Evolutionary conservation across 768 basidiomycete genomes (phyloP), one percentile per base, ranked within the genome.

Genomic region (Coprinopsis marcescibilis): DNA sequence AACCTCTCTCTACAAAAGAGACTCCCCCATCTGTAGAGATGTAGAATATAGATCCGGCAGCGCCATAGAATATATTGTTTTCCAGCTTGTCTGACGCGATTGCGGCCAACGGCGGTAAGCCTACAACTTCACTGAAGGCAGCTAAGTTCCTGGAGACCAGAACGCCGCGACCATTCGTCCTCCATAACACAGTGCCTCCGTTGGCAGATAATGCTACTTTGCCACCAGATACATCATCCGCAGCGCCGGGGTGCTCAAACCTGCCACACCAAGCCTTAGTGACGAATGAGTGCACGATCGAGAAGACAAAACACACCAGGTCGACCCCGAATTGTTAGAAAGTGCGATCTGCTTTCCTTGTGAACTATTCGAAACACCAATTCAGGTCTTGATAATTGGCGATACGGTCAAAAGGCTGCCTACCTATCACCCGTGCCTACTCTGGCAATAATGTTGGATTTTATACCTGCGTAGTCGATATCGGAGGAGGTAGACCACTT

Each of bases 41-140:
- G 54, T 81, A 84, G 68, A 83, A 81, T 20, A 61, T 66, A 14
- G 70, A 68, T 0, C 71, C 70, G 17, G 74, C 69, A 14, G 79
- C 81, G 15, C 70, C 81, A 54, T 83, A 83, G 66, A 83, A 82
- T 38, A 78, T 56, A 0, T 69, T 59, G 57, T 76, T 71, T 59
- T 72, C 72, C 52, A 66, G 66, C 61, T 82, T 83, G 63, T 85
- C 82, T 2, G 81, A 76, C 7, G 80, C 80, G 51, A 85, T 82
- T 29, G 23, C 32, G 11, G 65, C 69, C 1, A 57, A 60, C 2
- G 74, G 66, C 0, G 82, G 81, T 3, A 84, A 69, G 12, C 71
- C 62, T 0, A 74, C 54, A 23, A 83, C 80, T 2, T 67, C 54
- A 2, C 65, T 60, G 59, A 83, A 83, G 1, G 75, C 42, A 33